Evolutionary conservation across 1,284 basidiomycete genomes (phyloP).

Genomic region (Golubevia pallescens): DNA sequence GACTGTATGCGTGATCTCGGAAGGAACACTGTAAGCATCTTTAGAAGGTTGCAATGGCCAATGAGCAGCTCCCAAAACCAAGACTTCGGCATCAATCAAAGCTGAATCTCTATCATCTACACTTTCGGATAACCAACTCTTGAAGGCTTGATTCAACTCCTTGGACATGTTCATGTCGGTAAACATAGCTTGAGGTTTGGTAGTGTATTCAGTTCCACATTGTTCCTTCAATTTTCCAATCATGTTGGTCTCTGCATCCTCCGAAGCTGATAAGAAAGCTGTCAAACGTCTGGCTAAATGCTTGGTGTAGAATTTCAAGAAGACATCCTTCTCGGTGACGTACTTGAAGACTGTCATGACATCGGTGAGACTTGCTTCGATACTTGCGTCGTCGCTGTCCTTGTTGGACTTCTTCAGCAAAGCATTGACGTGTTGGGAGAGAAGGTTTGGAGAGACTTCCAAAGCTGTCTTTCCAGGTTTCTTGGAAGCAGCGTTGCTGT

Average conservation of each 20-base stretch:
- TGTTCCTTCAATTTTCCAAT: slow-evolving; percentile 59
- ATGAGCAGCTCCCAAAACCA: slow-evolving; percentile 53
- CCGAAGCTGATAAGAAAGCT: slow-evolving; percentile 51
- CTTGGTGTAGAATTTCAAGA: slow-evolving; percentile 63
- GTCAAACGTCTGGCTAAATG: slow-evolving; percentile 58
- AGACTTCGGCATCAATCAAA: slow-evolving; percentile 50
- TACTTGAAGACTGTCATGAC: slow-evolving; percentile 63
- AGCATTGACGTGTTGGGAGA: slow-evolving; percentile 52
- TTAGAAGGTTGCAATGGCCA: slow-evolving; percentile 52
- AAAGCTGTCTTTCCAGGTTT: not conserved
- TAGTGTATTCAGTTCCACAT: slow-evolving; percentile 63
- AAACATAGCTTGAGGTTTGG: slow-evolving; percentile 60
- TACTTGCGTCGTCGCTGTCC: slow-evolving; percentile 35
- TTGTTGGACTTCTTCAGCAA: slow-evolving; percentile 60
- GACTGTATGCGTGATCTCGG: slow-evolving; percentile 47
- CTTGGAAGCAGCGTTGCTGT: slow-evolving; percentile 56
- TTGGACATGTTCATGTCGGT: slow-evolving; percentile 57
- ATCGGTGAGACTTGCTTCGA: slow-evolving; percentile 47
- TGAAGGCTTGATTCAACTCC: slow-evolving; percentile 61
- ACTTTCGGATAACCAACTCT: slow-evolving; percentile 32
- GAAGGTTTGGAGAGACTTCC: slow-evolving; percentile 42
- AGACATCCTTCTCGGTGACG: slow-evolving; percentile 62
- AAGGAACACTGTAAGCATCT: slow-evolving; percentile 48
- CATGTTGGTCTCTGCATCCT: slow-evolving; percentile 61
- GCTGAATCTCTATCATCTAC: slow-evolving; percentile 21